These are phyloP conservation scores for Sporisorium graminicola DNA, from an alignment of 1,284 basidiomycete species.

Conservation along the genomic window DNA sequence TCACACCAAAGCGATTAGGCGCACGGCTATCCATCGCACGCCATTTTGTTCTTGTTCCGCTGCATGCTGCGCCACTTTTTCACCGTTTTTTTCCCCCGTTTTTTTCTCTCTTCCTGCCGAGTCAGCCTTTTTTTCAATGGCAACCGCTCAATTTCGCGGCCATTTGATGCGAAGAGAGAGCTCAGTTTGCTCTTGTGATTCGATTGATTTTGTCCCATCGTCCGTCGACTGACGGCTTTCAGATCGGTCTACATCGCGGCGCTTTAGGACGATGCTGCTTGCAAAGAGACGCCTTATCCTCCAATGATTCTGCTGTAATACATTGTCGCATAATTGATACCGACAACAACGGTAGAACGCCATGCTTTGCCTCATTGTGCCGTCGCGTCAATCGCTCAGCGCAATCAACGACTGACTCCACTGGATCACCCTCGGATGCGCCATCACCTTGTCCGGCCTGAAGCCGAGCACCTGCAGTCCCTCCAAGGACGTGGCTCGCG, in stretches of 20 bases:
- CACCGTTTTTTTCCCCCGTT: too few relatives aligned
- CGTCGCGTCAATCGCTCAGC: slow-evolving; percentile 19
- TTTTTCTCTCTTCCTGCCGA: not conserved
- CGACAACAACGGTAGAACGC: not conserved
- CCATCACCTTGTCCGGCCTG: slow-evolving; percentile 63
- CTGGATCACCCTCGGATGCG: slow-evolving; percentile 61
- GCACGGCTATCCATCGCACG: slow-evolving; percentile 21
- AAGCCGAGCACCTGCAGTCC: slow-evolving; percentile 92
- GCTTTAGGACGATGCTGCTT: not conserved
- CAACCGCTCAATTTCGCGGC: slow-evolving; percentile 24
- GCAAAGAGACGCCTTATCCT: too few relatives aligned
- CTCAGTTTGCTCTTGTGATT: not conserved
- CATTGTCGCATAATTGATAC: slow-evolving; percentile 2
- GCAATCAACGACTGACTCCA: slow-evolving; percentile 56
- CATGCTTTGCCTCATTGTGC: not conserved
- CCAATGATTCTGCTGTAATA: slow-evolving; percentile 6
- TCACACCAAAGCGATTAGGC: too few relatives aligned
- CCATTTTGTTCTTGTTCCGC: slow-evolving; percentile 2
- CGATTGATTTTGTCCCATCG: not conserved
- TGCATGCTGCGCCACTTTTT: too few relatives aligned
- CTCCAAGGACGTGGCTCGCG: slow-evolving; percentile 90
- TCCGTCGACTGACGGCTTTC: slow-evolving; percentile 4
- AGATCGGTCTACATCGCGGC: not conserved
- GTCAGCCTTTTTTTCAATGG: slow-evolving; percentile 9
- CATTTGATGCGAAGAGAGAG: not conserved